A percentile compares a stretch with the other conserved stretches of the same genome.
Conservation (phyloP, 148 eudicot genomes). For the Hydrangea macrophylla region DNA sequence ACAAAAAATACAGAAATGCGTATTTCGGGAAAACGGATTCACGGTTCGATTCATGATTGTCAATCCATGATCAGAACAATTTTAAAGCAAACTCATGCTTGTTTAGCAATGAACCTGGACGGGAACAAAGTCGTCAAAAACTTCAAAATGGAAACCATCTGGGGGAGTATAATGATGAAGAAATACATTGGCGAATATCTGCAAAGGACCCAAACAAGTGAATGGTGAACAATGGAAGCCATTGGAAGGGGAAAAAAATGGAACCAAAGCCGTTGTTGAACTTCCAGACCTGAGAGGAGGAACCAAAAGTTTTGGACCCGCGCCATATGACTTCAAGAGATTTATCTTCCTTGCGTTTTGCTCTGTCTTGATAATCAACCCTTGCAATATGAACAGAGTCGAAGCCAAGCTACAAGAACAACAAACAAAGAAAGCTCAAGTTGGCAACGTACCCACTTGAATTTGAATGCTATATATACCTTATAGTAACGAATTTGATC, state of each 20-base stretch:
- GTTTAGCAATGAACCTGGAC: conserved; percentile 54
- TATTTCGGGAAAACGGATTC: too few relatives aligned
- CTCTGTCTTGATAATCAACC: conserved; percentile 86
- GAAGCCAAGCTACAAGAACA: conserved; percentile 65
- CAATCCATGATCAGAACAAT: neutral
- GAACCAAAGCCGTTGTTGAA: neutral
- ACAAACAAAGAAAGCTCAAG: neutral
- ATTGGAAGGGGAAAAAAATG: conserved; percentile 3
- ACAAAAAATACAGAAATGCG: too few relatives aligned
- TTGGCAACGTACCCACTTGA: neutral
- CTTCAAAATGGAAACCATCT: conserved; percentile 68
- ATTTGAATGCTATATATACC: neutral
- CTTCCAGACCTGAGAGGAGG: conserved; percentile 71
- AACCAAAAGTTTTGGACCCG: conserved; percentile 82
- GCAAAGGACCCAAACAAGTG: conserved; percentile 17
- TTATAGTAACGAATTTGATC: neutral
- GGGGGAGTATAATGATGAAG: conserved; percentile 77
- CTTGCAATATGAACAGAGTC: conserved; percentile 94
- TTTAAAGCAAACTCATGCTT: neutral
- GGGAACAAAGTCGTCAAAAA: conserved; percentile 31
- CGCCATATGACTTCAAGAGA: conserved; percentile 94
- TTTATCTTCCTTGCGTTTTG: conserved; percentile 52
- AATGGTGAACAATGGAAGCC: conserved; percentile 1
- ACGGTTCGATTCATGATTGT: too few relatives aligned
- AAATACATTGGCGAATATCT: conserved; percentile 83